These are phyloP conservation scores for Oenanthe sinensis DNA, from an alignment of 129 eudicot genomes.

Conservation along the genomic window DNA sequence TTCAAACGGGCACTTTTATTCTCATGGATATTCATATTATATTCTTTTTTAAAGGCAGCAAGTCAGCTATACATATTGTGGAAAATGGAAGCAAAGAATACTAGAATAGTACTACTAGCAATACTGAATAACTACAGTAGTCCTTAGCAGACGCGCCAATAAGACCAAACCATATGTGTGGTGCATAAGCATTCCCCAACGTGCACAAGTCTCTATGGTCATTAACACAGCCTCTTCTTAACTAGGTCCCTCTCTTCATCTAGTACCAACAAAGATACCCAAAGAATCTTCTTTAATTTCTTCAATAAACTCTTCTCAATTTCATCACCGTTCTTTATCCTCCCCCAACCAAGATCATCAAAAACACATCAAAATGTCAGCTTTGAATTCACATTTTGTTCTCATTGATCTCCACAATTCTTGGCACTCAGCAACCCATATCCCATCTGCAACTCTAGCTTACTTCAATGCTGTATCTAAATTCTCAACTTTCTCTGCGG, in stretches of 20 bases:
- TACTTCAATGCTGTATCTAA: slow-evolving; percentile 24
- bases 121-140: background rate
- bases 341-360: background rate
- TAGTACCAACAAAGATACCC: slow-evolving; percentile 2
- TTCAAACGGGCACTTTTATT: too few relatives aligned
- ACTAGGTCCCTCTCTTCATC: background rate
- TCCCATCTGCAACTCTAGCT: slow-evolving; percentile 38
- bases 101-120: background rate
- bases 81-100: too few relatives aligned
- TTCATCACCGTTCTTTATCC: background rate
- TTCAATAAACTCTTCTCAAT: background rate
- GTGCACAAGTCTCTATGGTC: slow-evolving; percentile 8
- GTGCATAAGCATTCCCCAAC: background rate
- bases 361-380: slow-evolving; percentile 47
- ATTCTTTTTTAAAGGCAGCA: too few relatives aligned
- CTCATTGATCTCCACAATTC: slow-evolving; percentile 72
- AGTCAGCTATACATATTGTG: too few relatives aligned
- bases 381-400: slow-evolving; percentile 55
- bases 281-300: slow-evolving; percentile 2
- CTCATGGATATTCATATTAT: too few relatives aligned
- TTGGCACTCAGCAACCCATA: slow-evolving; percentile 51
- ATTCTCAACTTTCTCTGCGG: slow-evolving; percentile 37
- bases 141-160: background rate
- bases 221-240: background rate
- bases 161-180: background rate